Percentiles rank a stretch among this genome's conserved stretches.
Evolutionary conservation across 495 filamentous ascomycete species (phyloP).

Genomic region (Penicillium antarcticum): DNA sequence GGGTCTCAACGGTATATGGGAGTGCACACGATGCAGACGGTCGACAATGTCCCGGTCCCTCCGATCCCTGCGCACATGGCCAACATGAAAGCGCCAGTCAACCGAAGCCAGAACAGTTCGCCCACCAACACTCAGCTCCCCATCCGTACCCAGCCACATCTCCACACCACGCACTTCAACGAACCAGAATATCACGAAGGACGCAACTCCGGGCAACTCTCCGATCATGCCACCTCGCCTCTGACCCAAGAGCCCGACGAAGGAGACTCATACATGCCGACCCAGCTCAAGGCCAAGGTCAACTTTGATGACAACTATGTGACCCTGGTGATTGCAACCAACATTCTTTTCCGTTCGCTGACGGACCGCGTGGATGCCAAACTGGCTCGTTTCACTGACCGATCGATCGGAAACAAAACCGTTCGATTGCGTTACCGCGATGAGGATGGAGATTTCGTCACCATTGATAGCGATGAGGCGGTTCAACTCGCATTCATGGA

Average conservation of each 20-base stretch:
- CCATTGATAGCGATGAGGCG: slow-evolving; percentile 90
- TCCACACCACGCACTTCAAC: slow-evolving; percentile 34
- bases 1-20: slow-evolving; percentile 49
- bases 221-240: slow-evolving; percentile 39
- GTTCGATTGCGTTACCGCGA: slow-evolving; percentile 86
- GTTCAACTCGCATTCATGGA: slow-evolving; percentile 92
- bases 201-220: slow-evolving; percentile 22
- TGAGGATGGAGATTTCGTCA: slow-evolving; percentile 89
- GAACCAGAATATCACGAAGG: slow-evolving; percentile 38
- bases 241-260: slow-evolving; percentile 33
- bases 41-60: slow-evolving; percentile 64
- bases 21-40: slow-evolving; percentile 60
- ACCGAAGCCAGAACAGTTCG: slow-evolving; percentile 65
- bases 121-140: slow-evolving; percentile 52
- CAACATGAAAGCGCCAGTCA: slow-evolving; percentile 56
- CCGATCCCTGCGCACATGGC: slow-evolving; percentile 61
- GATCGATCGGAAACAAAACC: slow-evolving; percentile 72
- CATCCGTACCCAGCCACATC: slow-evolving; percentile 37
- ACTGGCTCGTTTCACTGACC: slow-evolving; percentile 74
- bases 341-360: slow-evolving; percentile 87
- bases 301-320: slow-evolving; percentile 80
- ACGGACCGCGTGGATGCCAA: slow-evolving; percentile 97
- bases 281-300: slow-evolving; percentile 90
- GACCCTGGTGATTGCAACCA: slow-evolving; percentile 87
- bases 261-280: slow-evolving; percentile 42